Evolutionary conservation across 371 early-diverging fungal species (phyloP).

Genomic region (Ordospora colligata): DNA sequence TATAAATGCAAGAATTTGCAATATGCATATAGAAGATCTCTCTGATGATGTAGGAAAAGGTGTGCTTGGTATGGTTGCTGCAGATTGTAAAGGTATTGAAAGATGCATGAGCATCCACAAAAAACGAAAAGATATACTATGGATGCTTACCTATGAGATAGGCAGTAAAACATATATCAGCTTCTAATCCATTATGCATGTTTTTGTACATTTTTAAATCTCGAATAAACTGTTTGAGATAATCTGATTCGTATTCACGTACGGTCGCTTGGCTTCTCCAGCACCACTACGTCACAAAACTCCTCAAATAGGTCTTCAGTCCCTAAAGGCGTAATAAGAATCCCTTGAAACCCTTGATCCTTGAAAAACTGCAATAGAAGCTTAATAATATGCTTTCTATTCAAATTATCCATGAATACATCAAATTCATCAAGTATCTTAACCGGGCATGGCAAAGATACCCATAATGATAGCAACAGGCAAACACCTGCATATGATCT

Average conservation of each 20-base stretch:
- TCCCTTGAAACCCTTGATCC: constrained; percentile 47
- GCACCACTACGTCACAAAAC: constrained; percentile 49
- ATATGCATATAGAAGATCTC: not conserved
- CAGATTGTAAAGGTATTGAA: not conserved
- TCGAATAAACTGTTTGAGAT: not conserved
- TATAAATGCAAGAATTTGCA: constrained; percentile 4
- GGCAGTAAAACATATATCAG: not conserved
- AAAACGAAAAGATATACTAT: not conserved
- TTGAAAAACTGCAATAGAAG: constrained; percentile 48
- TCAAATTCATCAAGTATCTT: constrained; percentile 97
- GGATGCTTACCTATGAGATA: not conserved
- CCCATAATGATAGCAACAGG: constrained; percentile 86
- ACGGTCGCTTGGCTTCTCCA: constrained; percentile 31
- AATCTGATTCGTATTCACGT: not conserved
- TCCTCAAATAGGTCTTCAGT: constrained; percentile 43
- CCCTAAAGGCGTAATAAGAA: constrained; percentile 59
- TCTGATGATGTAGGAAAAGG: not conserved
- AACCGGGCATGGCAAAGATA: constrained; percentile 79
- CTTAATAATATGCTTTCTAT: constrained; percentile 57
- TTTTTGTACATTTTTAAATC: too few species aligned
- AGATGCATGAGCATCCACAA: not conserved
- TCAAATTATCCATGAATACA: constrained; percentile 80
- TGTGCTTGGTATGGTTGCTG: not conserved
- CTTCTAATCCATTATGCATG: not conserved
- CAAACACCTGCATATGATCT: constrained; percentile 94